A percentile compares a stretch with the other conserved stretches of the same genome.
phyloP scores from a whole-genome alignment of 176 grass and related monocot genomes.

The Chloris gayana region DNA sequence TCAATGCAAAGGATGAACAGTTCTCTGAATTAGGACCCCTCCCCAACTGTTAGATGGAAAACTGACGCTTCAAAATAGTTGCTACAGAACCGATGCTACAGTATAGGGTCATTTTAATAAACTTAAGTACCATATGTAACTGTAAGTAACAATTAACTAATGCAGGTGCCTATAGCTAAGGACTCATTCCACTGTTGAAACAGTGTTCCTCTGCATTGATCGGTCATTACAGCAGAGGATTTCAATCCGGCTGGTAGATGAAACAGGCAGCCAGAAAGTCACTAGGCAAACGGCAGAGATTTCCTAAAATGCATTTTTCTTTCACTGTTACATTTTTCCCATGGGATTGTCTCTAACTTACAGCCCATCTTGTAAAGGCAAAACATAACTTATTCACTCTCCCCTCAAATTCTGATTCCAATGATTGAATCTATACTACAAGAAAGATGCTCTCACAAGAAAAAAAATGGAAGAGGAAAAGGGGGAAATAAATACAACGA shows the following conservation, averaged over 20 bases:
- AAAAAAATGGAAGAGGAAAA: neutral
- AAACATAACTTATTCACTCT: conserved; percentile 45
- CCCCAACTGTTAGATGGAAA: too few species aligned
- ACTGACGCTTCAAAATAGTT: too few species aligned
- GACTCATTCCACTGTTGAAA: too few species aligned
- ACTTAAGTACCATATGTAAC: too few species aligned
- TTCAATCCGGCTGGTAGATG: neutral
- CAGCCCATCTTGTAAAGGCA: conserved; percentile 12
- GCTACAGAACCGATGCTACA: too few species aligned
- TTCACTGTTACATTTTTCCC: conserved; percentile 6
- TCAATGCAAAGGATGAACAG: too few species aligned
- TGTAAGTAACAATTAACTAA: too few species aligned
- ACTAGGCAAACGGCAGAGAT: neutral
- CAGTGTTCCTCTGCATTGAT: too few species aligned
- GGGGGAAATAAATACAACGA: conserved; percentile 40
- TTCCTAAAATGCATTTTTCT: neutral
- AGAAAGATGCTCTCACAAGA: neutral
- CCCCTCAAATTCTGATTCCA: conserved; percentile 10
- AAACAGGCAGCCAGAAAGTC: neutral
- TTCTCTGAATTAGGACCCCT: too few species aligned
- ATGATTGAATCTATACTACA: conserved; percentile 46
- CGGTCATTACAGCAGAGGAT: too few species aligned
- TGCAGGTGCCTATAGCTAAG: too few species aligned
- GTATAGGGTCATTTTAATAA: too few species aligned
- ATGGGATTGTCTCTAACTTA: conserved; percentile 29